Evolutionary conservation across 371 early-diverging fungal species (phyloP).

Genomic region (Zopfochytrium polystomum): DNA sequence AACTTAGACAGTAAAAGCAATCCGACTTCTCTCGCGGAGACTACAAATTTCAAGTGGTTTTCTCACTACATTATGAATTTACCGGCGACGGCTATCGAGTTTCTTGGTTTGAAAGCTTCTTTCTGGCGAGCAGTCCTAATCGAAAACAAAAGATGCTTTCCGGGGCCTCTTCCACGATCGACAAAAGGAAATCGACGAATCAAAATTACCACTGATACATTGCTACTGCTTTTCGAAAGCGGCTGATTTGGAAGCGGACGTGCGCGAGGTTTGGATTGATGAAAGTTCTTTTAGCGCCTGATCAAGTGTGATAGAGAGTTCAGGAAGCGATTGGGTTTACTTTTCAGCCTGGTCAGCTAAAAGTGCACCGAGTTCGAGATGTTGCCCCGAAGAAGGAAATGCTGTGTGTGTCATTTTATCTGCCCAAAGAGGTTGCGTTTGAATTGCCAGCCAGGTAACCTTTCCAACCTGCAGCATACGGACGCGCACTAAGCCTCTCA

Average conservation of each 20-base stretch:
- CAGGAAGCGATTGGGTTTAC: neutral
- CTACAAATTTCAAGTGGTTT: constrained; percentile 62
- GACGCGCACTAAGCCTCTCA: too few relatives aligned
- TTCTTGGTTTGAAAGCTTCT: constrained; percentile 62
- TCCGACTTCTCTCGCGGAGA: constrained; percentile 2
- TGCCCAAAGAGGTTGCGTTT: constrained; percentile 47
- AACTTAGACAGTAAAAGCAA: constrained; percentile 10
- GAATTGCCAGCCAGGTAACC: constrained; percentile 21
- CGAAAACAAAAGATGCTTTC: constrained; percentile 42
- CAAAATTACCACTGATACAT: constrained; percentile 77
- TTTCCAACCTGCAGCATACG: too few relatives aligned
- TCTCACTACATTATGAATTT: constrained; percentile 97
- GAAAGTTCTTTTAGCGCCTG: too few relatives aligned
- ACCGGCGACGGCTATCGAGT: constrained; percentile 94
- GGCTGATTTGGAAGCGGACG: constrained; percentile 67
- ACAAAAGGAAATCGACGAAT: constrained; percentile 39
- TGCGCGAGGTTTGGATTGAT: constrained; percentile 51
- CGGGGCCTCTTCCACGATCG: constrained; percentile 46
- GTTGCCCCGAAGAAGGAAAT: constrained; percentile 98
- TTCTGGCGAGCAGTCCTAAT: constrained; percentile 35
- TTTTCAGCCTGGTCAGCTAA: neutral
- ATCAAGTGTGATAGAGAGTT: neutral
- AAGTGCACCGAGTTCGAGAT: constrained; percentile 75
- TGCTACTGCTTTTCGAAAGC: constrained; percentile 89
- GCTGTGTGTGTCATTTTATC: constrained; percentile 85